These are phyloP conservation scores for Trypanosoma caninum DNA, from an alignment of 208 protist species.

Conservation along the genomic window DNA sequence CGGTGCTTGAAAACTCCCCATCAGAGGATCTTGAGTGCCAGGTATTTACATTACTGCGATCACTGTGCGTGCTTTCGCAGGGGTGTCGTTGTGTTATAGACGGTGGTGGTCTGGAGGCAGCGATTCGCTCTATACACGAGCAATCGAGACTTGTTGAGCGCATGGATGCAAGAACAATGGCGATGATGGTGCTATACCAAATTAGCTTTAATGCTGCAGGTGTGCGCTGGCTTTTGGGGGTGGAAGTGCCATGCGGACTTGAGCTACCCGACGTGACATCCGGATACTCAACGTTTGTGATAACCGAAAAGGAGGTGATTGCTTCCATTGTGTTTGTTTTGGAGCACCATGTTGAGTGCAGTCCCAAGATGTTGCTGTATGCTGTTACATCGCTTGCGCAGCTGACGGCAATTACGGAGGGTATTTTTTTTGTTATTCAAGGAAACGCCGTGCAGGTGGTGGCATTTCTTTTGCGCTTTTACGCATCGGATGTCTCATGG, in stretches of 20 bases:
- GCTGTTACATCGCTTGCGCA: constrained; percentile 25
- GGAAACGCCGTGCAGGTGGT: constrained; percentile 5
- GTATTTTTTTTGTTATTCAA: constrained; percentile 26
- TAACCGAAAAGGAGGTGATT: constrained; percentile 23
- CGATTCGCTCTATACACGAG: constrained; percentile 26
- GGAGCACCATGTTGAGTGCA: background rate
- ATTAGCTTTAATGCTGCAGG: constrained; percentile 57
- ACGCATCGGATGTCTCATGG: background rate
- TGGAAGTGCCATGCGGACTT: constrained; percentile 39
- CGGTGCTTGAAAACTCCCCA: constrained; percentile 26
- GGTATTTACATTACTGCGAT: constrained; percentile 66
- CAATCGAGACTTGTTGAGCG: constrained; percentile 7
- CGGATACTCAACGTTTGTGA: background rate
- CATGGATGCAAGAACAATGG: constrained; percentile 31
- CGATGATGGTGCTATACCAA: constrained; percentile 49
- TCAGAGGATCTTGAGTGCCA: constrained; percentile 50
- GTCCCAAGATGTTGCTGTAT: constrained; percentile 18
- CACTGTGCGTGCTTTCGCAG: constrained; percentile 68
- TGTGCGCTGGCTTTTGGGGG: constrained; percentile 62
- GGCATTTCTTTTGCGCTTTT: constrained; percentile 5
- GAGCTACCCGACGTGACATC: constrained; percentile 15
- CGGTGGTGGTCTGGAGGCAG: constrained; percentile 46
- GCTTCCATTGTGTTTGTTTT: constrained; percentile 24
- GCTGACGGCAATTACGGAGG: constrained; percentile 31
- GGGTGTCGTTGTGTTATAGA: constrained; percentile 64